Evolutionary conservation across 148 eudicot species (phyloP), one percentile per base, ranked within the genome.

Genomic region (Talinum fruticosum): DNA sequence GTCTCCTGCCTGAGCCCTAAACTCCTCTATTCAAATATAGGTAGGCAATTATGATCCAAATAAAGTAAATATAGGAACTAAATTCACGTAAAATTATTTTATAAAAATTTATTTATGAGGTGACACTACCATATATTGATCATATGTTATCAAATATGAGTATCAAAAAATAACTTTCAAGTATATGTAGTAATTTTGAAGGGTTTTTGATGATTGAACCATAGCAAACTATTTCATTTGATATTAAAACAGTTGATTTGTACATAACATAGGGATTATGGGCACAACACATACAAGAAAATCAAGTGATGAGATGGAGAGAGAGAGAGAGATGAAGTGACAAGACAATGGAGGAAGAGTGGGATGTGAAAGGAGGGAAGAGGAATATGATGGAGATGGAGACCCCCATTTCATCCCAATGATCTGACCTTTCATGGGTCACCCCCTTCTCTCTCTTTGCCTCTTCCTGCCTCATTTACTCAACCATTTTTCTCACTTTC

Each of bases 401-500:
- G 57, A 15, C 21, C 3, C 47, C 47, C 5, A 7, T 14, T 14
- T 14, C 47, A 41, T 8, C 73, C 36, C 79, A 71, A 73, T 66
- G 78, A 73, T 49, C 66, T 77, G 76, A 79, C 82, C 85, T 49
- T 71, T 79, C 78, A 73, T 71, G 65, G 41, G 76, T 79, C 82
- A 74, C 71, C 69, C 84, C 36, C 10, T 24, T n/a, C 18, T 47
- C 26, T 19, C 59, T 36, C n/a, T 15, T 24, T 45, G 14, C 1
- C 2, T 0, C 15, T 14, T 32, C 23, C 45, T 66, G 30, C 71
- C 69, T 28, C 35, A 37, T 37, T 41, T n/a, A n/a, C n/a, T 10
- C 45, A 41, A 41, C 45, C 45, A 41, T 66, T 16, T 24, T 34
- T 66, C 36, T 24, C 69, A 13, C 16, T 65, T 30, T 65, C 33